These are phyloP conservation scores for Anastatica hierochuntica DNA, from an alignment of 345 rosid genomes.

Conservation along the genomic window DNA sequence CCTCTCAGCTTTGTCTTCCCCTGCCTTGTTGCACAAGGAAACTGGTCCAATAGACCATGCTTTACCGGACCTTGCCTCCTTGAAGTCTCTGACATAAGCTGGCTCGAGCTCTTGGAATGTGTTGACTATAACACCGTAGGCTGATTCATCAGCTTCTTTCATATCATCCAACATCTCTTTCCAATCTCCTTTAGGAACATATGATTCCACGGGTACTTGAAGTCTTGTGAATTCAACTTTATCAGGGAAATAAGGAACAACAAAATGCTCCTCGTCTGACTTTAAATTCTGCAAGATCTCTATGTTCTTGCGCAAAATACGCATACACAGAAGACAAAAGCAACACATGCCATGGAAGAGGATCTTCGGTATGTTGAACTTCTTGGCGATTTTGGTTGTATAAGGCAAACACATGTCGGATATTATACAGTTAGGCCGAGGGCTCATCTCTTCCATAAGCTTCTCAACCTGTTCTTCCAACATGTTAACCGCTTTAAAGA, in stretches of 20 bases:
- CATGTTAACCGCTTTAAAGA: slow-evolving; percentile 16
- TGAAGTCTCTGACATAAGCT: slow-evolving; percentile 19
- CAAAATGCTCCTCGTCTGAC: slow-evolving; percentile 18
- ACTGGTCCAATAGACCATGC: slow-evolving; percentile 43
- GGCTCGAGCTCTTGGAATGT: slow-evolving; percentile 34
- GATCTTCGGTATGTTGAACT: slow-evolving; percentile 37
- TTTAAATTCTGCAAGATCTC: neutral
- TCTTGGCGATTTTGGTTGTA: slow-evolving; percentile 20
- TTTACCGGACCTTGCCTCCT: slow-evolving; percentile 14
- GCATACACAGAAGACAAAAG: slow-evolving; percentile 26
- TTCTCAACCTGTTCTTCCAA: slow-evolving; percentile 23
- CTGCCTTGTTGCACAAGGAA: slow-evolving; percentile 19
- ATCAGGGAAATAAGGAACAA: slow-evolving; percentile 36
- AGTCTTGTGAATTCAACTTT: slow-evolving; percentile 29
- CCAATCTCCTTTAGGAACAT: slow-evolving; percentile 9
- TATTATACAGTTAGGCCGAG: slow-evolving; percentile 38
- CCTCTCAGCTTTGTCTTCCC: slow-evolving; percentile 27
- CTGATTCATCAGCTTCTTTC: slow-evolving; percentile 4
- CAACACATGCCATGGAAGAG: slow-evolving; percentile 29
- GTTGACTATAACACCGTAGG: slow-evolving; percentile 32
- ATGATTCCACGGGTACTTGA: neutral
- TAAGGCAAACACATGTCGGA: slow-evolving; percentile 27
- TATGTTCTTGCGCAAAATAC: slow-evolving; percentile 3
- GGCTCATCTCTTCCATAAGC: slow-evolving; percentile 24
- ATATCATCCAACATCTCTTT: slow-evolving; percentile 1